Base-by-base conservation (phyloP, 2,329 filamentous ascomycete genomes). In the Juglanconis oblonga region DNA sequence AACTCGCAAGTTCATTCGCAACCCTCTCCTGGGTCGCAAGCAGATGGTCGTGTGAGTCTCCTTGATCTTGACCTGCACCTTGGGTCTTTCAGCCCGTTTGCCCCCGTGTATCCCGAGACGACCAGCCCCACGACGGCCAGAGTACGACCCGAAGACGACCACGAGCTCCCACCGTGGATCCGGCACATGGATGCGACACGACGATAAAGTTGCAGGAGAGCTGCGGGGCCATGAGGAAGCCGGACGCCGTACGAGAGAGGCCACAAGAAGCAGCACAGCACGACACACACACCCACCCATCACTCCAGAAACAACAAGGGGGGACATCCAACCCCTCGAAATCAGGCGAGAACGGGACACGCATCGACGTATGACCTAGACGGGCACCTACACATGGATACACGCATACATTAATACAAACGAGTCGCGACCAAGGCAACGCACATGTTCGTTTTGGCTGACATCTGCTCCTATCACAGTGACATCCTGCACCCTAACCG, bases 1-100 rank as follows among this genome's bases (percentile, higher is more conserved):
- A 85, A 99, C 95, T 82, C 94, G 95, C 91, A 98, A 98, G 87
- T 99, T 99, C 91, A 96, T 98, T 84, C 92, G 93, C 86, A 99
- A 99, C 89, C 91, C 95, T 80, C 92, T 99, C 77, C 89, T 99
- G 78, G 92, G 90, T 79, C 91, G 94, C 81, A 97, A 96, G 88
- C 94, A 98, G 89, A 97, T 98, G 92, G 94, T 97, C 83, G 91
- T 97, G 94, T 97, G 92, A 87, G 90, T 89, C 32, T 48, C 24
- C 14, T 31, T 11, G 31, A 36, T 24, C 33, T 55, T 24, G 32
- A 44, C 49, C 48, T 33, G 31, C 31, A 11, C 66, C 54, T 44
- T 58, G 52, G 32, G 36, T 44, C 48, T 52, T 51, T 47, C 38
- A 66, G 61, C 49, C 64, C 59, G 63, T 56, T 40, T 62, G 63